Percentiles rank a stretch among this genome's conserved stretches.
Conservation (phyloP, 352 stramenopile genomes). For the Phytophthora syringae region DNA sequence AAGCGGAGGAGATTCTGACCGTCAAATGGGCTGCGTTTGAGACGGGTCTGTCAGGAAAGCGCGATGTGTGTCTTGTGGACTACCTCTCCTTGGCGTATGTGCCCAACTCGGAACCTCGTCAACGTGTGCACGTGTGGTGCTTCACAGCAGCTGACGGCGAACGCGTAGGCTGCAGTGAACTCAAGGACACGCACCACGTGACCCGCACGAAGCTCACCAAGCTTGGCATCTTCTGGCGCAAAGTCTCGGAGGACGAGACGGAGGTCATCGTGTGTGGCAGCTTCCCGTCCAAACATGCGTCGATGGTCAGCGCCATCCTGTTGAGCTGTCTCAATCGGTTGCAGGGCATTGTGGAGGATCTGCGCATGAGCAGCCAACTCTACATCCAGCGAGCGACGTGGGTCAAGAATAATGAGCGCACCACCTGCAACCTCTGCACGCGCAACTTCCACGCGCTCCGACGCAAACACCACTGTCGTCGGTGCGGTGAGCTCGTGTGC, state of each 20-base stretch:
- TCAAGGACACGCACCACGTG: conserved; percentile 77
- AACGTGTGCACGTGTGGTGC: conserved; percentile 76
- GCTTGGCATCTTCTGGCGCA: conserved; percentile 78
- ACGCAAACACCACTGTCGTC: conserved; percentile 84
- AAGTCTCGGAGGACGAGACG: conserved; percentile 69
- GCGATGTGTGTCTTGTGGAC: conserved; percentile 79
- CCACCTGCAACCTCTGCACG: conserved; percentile 76
- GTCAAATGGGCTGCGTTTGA: conserved; percentile 84
- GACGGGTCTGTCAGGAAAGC: conserved; percentile 56
- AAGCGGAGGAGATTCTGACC: conserved; percentile 65
- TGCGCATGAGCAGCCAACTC: conserved; percentile 76
- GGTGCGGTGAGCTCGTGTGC: conserved; percentile 83
- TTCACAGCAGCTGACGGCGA: conserved; percentile 76
- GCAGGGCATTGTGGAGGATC: conserved; percentile 73
- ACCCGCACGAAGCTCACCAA: conserved; percentile 63
- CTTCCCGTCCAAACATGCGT: conserved; percentile 76
- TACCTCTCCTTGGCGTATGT: conserved; percentile 73
- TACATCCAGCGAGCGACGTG: conserved; percentile 79
- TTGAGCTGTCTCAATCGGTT: conserved; percentile 59
- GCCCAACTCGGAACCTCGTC: conserved; percentile 59
- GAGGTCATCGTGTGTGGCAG: conserved; percentile 83
- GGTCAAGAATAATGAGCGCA: conserved; percentile 79
- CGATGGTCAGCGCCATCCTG: conserved; percentile 58
- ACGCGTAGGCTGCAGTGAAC: conserved; percentile 78
- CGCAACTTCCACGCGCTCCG: conserved; percentile 79